phyloP scores from a whole-genome alignment of 163 green algal genomes.

The Chloroidium sp. region DNA sequence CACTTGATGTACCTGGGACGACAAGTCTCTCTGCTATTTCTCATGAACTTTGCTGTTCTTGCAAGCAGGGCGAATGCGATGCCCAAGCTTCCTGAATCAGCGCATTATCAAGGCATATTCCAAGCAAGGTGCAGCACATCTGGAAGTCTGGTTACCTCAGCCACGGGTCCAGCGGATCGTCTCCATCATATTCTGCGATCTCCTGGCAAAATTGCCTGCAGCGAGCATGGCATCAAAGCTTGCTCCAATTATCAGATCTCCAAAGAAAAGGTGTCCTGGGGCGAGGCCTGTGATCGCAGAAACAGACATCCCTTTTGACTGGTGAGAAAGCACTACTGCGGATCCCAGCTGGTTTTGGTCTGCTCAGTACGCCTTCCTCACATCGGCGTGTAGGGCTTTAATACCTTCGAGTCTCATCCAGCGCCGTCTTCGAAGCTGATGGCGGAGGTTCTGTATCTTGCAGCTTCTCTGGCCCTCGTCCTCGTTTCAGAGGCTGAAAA shows the following conservation, averaged over 20 bases:
- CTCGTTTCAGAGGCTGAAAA: constrained; percentile 63
- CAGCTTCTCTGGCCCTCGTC: constrained; percentile 45
- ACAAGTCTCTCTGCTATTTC: neutral
- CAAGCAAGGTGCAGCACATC: neutral
- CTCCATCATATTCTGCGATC: constrained; percentile 51
- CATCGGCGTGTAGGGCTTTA: too few relatives aligned
- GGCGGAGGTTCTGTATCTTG: constrained; percentile 2
- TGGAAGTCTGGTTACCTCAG: constrained; percentile 33
- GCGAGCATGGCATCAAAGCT: neutral
- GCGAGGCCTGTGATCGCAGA: neutral
- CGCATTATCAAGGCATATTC: neutral
- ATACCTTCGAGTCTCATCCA: constrained; percentile 27
- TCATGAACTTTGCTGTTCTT: neutral
- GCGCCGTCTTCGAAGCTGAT: constrained; percentile 2
- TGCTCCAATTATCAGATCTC: too few relatives aligned
- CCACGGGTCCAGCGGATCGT: constrained; percentile 74
- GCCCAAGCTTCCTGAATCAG: neutral
- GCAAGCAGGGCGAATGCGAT: neutral
- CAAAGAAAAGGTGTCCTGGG: too few relatives aligned
- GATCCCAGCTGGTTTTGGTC: neutral
- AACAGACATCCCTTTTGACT: neutral
- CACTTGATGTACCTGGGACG: constrained; percentile 81
- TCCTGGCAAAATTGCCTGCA: constrained; percentile 50
- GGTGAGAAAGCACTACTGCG: too few relatives aligned
- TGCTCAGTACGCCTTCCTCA: neutral